These are phyloP conservation scores for Terfezia boudieri DNA, from an alignment of 495 filamentous ascomycete species.

Conservation along the genomic window DNA sequence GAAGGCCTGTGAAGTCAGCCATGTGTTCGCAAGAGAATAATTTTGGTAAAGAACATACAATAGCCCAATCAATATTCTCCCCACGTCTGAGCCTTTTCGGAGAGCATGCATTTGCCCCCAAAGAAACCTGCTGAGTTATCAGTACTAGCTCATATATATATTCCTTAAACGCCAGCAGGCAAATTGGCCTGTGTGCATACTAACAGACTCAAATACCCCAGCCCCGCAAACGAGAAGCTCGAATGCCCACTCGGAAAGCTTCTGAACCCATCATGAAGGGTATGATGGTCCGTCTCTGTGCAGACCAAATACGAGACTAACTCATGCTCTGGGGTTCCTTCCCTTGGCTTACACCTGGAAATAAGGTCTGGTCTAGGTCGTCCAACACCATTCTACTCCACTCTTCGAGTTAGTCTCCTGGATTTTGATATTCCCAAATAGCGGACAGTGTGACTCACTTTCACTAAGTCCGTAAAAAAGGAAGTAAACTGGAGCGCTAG, in stretches of 20 bases:
- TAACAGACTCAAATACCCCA: conserved; percentile 67
- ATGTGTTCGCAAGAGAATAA: neutral
- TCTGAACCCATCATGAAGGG: conserved; percentile 77
- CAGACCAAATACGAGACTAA: conserved; percentile 60
- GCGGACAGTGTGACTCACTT: conserved; percentile 16
- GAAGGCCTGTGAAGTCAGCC: neutral
- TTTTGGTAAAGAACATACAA: conserved; percentile 3
- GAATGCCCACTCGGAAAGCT: conserved; percentile 82
- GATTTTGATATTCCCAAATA: neutral
- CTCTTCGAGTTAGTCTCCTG: neutral
- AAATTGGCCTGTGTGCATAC: conserved; percentile 21
- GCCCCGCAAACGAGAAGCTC: conserved; percentile 62
- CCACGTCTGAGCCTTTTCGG: conserved; percentile 30
- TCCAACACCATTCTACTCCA: conserved; percentile 46
- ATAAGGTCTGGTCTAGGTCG: conserved; percentile 79
- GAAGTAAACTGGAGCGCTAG: conserved; percentile 55
- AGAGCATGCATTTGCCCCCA: conserved; percentile 6
- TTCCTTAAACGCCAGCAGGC: neutral
- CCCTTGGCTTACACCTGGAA: conserved; percentile 54
- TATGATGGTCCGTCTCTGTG: conserved; percentile 53
- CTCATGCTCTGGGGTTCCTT: conserved; percentile 37
- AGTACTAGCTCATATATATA: conserved; percentile 62
- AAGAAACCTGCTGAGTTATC: conserved; percentile 29
- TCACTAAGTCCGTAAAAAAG: conserved; percentile 75
- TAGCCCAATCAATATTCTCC: conserved; percentile 39